Evolutionary conservation across 2,329 filamentous ascomycete genomes (phyloP), one percentile per base, ranked within the genome.

Genomic region (Penicillium hordei): DNA sequence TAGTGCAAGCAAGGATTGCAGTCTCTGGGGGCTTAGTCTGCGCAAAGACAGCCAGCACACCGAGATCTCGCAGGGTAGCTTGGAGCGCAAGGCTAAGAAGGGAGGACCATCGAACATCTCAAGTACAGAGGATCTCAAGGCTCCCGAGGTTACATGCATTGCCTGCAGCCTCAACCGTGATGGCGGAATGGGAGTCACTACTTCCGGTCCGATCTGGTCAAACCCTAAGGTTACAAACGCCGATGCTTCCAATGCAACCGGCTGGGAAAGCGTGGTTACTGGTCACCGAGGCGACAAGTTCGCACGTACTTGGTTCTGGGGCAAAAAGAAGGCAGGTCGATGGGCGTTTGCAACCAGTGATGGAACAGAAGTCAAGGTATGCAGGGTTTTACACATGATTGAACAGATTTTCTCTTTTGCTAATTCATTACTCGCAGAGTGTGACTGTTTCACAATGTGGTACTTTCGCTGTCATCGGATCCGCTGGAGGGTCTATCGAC

Each of bases 281-380:
- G 93, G 92, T 10, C 95, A 99, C 72, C 88, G 88, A 69, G 86
- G 89, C 51, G 93, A 97, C 69, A 83, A 87, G 44, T 90, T 85
- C 70, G 94, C 92, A 19, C 86, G 94, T 52, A 97, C 94, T 1
- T 99, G 94, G 94, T 97, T 97, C 76, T 97, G 94, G 93, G 94
- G 93, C 6, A 88, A 91, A 56, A 97, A 95, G 76, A 87, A 89
- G 67, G 93, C 94, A 48, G 94, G 94, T 12, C 84, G 94, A 62
- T 99, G 94, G 94, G 89, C 90, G 0, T 91, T 99, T 65, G 87
- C 90, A 63, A 97, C 93, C 0, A 85, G 89, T 40, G 94, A 99
- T 75, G 85, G 85, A 19, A 84, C 86, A n/a, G 85, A 91, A 68
- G 93, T 96, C 36, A 83, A 79, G 58, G 77, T 79, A 69, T 55